Evolutionary conservation across 805 yeast species (phyloP), one percentile per base, ranked within the genome.

Genomic region (Candida palmyrensis): DNA sequence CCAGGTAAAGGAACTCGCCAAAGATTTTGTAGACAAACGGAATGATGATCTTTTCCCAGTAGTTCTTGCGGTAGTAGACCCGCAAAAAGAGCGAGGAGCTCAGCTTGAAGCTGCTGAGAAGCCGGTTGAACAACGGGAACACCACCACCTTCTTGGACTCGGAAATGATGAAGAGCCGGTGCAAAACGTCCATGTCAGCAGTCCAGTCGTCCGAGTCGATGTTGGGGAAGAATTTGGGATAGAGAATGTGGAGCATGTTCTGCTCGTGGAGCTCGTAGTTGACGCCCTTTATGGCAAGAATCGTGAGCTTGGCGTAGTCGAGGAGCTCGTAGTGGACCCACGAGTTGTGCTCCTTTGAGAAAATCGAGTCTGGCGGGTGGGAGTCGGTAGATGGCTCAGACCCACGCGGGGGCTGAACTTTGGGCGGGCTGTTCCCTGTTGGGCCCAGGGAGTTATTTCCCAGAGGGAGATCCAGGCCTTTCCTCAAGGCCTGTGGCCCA

Each of bases 171-270:
- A 48, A 46, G 14, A 57, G 37, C 24, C 43, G 36, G 11, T 41
- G 38, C 8, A 48, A 18, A 6, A 49, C 38, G 18, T 47, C 39
- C 9, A 40, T 41, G 19, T 46, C 40, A 1, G 64, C 65, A 9
- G 40, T 27, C 68, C 70, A 66, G 31, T 63, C 65, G 37, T 63
- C 69, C 0, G 63, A 54, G 33, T 63, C 68, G 17, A 59, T 49
- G 30, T 65, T 64, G 26, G 69, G 69, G 31, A 58, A 66, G 44
- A 62, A 63, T 32, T 62, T 62, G 10, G 72, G 72, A 41, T 66
- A 66, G 12, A 65, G 47, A 19, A 66, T 65, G 35, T 66, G 71
- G 26, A 65, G 47, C 55, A 63, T 55, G 35, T 62, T 65, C 37
- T 66, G 72, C 33, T 64, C 71, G 29, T 51, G 55, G 34, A 64